Conservation (phyloP, 2,329 filamentous ascomycete species). For the Dothideomycetes sp. region DNA sequence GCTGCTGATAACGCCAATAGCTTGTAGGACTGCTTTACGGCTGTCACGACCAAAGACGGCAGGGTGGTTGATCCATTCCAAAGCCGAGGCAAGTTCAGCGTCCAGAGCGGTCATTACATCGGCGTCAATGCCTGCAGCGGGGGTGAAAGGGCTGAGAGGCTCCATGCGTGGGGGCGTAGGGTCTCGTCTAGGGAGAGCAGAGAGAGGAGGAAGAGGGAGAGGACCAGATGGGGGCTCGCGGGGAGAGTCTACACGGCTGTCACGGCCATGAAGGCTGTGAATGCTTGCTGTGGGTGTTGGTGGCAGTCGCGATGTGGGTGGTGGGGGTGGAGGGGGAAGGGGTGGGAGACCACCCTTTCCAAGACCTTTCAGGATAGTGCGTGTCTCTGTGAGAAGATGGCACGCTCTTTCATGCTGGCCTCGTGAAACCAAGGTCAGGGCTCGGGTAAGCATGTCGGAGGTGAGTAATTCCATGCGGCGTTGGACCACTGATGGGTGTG, state of each 20-base stretch:
- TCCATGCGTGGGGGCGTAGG: constrained; percentile 31
- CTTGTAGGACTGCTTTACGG: constrained; percentile 89
- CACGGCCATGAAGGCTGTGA: constrained; percentile 7
- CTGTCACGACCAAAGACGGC: constrained; percentile 90
- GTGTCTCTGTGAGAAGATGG: constrained; percentile 83
- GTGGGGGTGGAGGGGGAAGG: constrained; percentile 54
- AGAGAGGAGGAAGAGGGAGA: constrained; percentile 16
- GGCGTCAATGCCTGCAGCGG: constrained; percentile 67
- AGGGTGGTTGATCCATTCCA: constrained; percentile 97
- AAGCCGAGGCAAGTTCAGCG: constrained; percentile 74
- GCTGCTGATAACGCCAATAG: constrained; percentile 91
- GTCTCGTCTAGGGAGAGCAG: constrained; percentile 23
- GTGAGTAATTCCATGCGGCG: constrained; percentile 95
- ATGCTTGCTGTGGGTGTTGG: constrained; percentile 25
- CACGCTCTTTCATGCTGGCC: constrained; percentile 91
- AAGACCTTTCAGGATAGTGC: constrained; percentile 89
- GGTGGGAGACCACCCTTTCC: constrained; percentile 91
- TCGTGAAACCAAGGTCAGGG: constrained; percentile 79
- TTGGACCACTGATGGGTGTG: constrained; percentile 90
- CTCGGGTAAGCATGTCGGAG: constrained; percentile 93
- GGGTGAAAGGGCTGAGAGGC: constrained; percentile 43
- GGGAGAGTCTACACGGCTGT: neutral
- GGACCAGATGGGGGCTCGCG: constrained; percentile 4
- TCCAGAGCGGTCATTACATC: constrained; percentile 79
- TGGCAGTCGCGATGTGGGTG: constrained; percentile 28